Evolutionary conservation across 1,284 basidiomycete species (phyloP).

Genomic region (Tilletia walkeri): DNA sequence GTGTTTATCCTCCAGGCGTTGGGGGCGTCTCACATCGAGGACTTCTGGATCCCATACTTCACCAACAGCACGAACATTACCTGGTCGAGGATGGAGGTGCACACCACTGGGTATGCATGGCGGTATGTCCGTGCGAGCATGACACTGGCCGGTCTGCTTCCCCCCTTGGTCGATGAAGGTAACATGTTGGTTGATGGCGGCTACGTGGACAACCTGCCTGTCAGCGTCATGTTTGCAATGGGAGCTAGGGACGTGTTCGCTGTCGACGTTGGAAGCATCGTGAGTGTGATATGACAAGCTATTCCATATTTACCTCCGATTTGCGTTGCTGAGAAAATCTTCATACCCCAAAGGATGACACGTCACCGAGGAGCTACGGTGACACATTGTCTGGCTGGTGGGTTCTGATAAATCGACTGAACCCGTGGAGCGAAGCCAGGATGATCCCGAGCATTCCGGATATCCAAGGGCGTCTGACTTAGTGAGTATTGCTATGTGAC

Average conservation of each 20-base stretch:
- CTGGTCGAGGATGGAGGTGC: constrained; percentile 93
- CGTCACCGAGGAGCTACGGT: constrained; percentile 87
- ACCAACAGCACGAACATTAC: constrained; percentile 99
- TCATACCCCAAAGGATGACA: constrained; percentile 65
- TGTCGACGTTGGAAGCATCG: constrained; percentile 84
- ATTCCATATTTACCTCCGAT: too few species aligned
- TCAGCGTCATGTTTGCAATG: constrained; percentile 85
- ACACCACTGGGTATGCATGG: constrained; percentile 79
- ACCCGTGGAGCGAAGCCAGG: constrained; percentile 64
- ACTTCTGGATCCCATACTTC: constrained; percentile 98
- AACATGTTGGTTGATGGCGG: constrained; percentile 61
- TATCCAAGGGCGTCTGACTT: constrained; percentile 90
- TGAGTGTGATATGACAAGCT: background rate
- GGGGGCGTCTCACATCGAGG: constrained; percentile 92
- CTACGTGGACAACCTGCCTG: constrained; percentile 59
- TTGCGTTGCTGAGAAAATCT: background rate
- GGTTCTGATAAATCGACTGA: constrained; percentile 84
- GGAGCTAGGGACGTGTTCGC: constrained; percentile 92
- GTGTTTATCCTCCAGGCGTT: constrained; percentile 64
- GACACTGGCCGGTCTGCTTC: constrained; percentile 91
- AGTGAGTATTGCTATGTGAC: constrained; percentile 53
- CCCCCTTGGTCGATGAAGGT: constrained; percentile 91
- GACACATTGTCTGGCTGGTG: constrained; percentile 96
- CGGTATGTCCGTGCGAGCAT: constrained; percentile 81
- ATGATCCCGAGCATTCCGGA: constrained; percentile 90